Conservation (phyloP, 768 basidiomycete species). For the Coprinopsis sp. region DNA sequence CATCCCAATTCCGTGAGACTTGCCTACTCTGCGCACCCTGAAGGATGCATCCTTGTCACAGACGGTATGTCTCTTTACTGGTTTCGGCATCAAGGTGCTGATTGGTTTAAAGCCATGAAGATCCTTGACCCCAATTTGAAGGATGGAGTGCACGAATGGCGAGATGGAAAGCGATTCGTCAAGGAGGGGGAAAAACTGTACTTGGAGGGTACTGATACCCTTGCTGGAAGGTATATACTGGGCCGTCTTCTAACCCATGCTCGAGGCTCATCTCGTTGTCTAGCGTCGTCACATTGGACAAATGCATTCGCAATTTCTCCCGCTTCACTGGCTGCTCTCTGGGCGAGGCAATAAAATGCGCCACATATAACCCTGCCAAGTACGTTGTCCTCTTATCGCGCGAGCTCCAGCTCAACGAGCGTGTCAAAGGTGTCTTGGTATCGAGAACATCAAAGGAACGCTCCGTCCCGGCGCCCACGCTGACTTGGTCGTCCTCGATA, state of each 20-base stretch:
- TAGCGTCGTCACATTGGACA: constrained; percentile 79
- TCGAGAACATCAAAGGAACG: constrained; percentile 76
- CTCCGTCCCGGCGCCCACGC: constrained; percentile 81
- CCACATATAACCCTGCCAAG: constrained; percentile 82
- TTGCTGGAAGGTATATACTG: constrained; percentile 73
- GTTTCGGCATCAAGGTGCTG: not conserved
- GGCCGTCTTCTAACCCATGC: not conserved
- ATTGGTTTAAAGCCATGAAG: constrained; percentile 60
- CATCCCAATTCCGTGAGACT: constrained; percentile 87
- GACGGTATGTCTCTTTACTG: constrained; percentile 57
- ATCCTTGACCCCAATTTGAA: constrained; percentile 79
- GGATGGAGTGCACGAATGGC: constrained; percentile 86
- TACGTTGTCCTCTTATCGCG: constrained; percentile 25
- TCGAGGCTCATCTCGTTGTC: not conserved
- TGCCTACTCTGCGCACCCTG: constrained; percentile 78
- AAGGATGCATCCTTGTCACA: constrained; percentile 85
- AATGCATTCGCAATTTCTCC: constrained; percentile 81
- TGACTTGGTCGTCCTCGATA: constrained; percentile 74
- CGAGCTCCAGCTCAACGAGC: not conserved
- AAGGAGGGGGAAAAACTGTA: constrained; percentile 80
- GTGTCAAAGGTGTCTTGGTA: constrained; percentile 60
- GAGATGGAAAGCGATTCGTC: constrained; percentile 73
- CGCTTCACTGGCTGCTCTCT: constrained; percentile 81
- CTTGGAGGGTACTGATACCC: constrained; percentile 79
- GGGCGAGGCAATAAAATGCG: constrained; percentile 80